Conservation (phyloP, 2,329 filamentous ascomycete genomes). For the Pseudopyricularia javanii region DNA sequence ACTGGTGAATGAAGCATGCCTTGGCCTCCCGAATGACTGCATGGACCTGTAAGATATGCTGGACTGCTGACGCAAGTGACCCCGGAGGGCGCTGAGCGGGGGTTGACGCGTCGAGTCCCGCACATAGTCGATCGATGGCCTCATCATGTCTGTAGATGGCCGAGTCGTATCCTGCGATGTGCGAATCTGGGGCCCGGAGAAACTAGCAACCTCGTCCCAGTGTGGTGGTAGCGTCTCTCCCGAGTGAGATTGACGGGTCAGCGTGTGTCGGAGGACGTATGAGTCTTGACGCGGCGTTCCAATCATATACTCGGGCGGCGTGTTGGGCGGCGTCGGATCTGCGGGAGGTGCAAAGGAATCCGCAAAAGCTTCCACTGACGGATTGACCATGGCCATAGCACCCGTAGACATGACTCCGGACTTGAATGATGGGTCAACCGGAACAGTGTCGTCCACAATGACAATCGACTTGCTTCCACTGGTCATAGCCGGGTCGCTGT, state of each 20-base stretch:
- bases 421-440: slow-evolving; percentile 37
- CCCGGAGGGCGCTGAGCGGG: slow-evolving; percentile 18
- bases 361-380: slow-evolving; percentile 39
- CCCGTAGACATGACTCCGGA: slow-evolving; percentile 26
- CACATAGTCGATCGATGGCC: slow-evolving; percentile 10
- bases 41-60: slow-evolving; percentile 35
- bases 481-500: slow-evolving; percentile 51
- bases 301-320: slow-evolving; percentile 35
- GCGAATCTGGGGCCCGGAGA: slow-evolving; percentile 7
- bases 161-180: slow-evolving; percentile 20
- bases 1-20: slow-evolving; percentile 50
- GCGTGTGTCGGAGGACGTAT: slow-evolving; percentile 36
- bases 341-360: slow-evolving; percentile 35
- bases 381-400: slow-evolving; percentile 19
- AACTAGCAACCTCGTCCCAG: slow-evolving; percentile 28
- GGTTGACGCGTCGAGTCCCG: slow-evolving; percentile 18
- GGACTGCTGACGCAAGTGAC: slow-evolving; percentile 33
- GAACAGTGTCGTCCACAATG: slow-evolving; percentile 62
- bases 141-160: slow-evolving; percentile 17
- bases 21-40: slow-evolving; percentile 37
- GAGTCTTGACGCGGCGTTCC: slow-evolving; percentile 43
- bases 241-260: slow-evolving; percentile 21
- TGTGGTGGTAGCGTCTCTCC: slow-evolving; percentile 24
- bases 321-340: slow-evolving; percentile 48
- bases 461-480: slow-evolving; percentile 81